Evolutionary conservation across 495 filamentous ascomycete species (phyloP).

Genomic region (Penicillium cinerascens): DNA sequence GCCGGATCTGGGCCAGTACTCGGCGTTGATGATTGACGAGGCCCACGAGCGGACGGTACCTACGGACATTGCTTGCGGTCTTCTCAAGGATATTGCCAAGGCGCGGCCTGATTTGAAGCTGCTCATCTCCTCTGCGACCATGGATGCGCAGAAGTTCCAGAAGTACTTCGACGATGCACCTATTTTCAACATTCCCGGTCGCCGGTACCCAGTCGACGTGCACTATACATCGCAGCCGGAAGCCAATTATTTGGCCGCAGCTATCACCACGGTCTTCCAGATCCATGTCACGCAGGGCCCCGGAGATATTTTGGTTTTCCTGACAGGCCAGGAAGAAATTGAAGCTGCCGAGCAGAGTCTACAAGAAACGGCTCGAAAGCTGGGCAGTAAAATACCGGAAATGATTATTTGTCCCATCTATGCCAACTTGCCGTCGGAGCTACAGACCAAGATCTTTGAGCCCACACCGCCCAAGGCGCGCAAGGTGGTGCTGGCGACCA

Average conservation of each 20-base stretch:
- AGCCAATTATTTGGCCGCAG: conserved; percentile 89
- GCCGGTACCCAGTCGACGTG: conserved; percentile 86
- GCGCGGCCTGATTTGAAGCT: conserved; percentile 85
- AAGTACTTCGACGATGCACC: conserved; percentile 92
- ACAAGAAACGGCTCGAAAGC: conserved; percentile 73
- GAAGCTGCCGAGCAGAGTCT: conserved; percentile 79
- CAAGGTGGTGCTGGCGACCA: conserved; percentile 85
- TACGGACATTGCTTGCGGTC: conserved; percentile 86
- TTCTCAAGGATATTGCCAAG: conserved; percentile 88
- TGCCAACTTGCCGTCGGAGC: conserved; percentile 79
- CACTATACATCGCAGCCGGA: conserved; percentile 92
- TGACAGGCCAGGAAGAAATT: conserved; percentile 90
- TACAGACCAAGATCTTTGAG: conserved; percentile 87
- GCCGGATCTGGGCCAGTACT: conserved; percentile 80
- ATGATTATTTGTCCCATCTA: conserved; percentile 87
- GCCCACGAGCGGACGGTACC: conserved; percentile 91
- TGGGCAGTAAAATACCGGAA: conserved; percentile 79
- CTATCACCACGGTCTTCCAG: conserved; percentile 91
- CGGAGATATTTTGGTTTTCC: conserved; percentile 88
- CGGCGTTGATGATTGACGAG: conserved; percentile 93
- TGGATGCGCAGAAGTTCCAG: conserved; percentile 92
- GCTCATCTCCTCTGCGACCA: conserved; percentile 90
- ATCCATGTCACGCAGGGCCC: conserved; percentile 85
- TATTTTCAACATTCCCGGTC: conserved; percentile 94
- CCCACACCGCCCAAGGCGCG: conserved; percentile 75